Evolutionary conservation across 2,329 filamentous ascomycete genomes (phyloP).

Genomic region (Fusarium multiceps): DNA sequence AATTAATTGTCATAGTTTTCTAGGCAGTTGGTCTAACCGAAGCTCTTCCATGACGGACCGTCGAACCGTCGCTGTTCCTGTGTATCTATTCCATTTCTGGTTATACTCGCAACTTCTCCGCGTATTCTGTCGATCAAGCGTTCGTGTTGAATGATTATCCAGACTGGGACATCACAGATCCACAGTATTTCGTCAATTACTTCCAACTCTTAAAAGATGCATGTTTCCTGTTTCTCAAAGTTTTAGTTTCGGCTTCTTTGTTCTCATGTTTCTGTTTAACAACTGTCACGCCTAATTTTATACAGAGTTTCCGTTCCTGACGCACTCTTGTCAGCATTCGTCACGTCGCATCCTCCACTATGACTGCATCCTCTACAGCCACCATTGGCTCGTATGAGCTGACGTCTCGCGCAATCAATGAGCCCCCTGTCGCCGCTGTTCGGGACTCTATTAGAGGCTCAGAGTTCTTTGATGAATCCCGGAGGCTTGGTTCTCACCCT

Average conservation of each 20-base stretch:
- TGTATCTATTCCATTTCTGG: slow-evolving; percentile 17
- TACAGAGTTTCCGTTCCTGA: neutral
- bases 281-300: slow-evolving; percentile 2
- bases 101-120: slow-evolving; percentile 12
- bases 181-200: slow-evolving; percentile 1
- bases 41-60: slow-evolving; percentile 16
- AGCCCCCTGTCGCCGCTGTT: slow-evolving; percentile 7
- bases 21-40: slow-evolving; percentile 4
- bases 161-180: neutral
- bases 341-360: slow-evolving; percentile 5
- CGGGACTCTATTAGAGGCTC: neutral
- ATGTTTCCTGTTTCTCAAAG: neutral
- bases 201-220: neutral
- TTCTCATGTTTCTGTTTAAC: neutral
- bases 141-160: neutral
- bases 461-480: neutral
- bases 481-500: slow-evolving; percentile 4
- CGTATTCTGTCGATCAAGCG: neutral
- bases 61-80: neutral
- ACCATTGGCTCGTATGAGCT: slow-evolving; percentile 36
- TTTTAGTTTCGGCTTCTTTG: neutral
- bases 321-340: slow-evolving; percentile 20
- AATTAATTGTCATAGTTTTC: slow-evolving; percentile 1
- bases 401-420: slow-evolving; percentile 20
- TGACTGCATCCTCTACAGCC: slow-evolving; percentile 32